These are phyloP conservation scores for Akanthomyces dipterigenus DNA, from an alignment of 2,329 filamentous ascomycete genomes.

Conservation along the genomic window DNA sequence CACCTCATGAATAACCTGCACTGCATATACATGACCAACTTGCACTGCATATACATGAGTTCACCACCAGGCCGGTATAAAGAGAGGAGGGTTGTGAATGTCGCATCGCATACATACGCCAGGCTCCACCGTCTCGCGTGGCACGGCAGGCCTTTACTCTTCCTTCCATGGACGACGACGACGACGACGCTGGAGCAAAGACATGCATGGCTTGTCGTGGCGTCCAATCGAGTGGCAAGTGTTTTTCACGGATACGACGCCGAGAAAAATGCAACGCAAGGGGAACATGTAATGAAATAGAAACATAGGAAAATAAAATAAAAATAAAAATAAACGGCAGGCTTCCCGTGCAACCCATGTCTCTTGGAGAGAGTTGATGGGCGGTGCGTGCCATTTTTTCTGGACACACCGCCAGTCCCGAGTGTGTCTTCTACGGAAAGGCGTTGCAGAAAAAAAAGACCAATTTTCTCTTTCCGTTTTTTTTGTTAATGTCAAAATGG, in stretches of 20 bases:
- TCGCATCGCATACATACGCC: neutral
- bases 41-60: neutral
- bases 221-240: neutral
- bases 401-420: conserved; percentile 1
- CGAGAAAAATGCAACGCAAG: neutral
- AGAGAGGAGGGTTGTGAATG: neutral
- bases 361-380: neutral
- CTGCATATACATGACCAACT: neutral
- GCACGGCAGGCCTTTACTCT: neutral
- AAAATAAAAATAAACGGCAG: neutral
- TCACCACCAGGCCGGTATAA: neutral
- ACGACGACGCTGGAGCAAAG: neutral
- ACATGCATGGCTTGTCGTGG: neutral
- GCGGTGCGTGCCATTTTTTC: conserved; percentile 1
- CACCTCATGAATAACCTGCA: neutral
- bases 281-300: neutral
- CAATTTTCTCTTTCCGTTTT: neutral
- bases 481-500: neutral
- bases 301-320: neutral
- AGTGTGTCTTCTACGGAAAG: neutral
- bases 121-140: conserved; percentile 1
- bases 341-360: neutral
- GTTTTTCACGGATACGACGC: neutral
- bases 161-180: neutral
- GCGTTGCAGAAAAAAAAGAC: neutral